Evolutionary conservation across 73 alveolate species (phyloP).

Genomic region (Symbiodinium natans): DNA sequence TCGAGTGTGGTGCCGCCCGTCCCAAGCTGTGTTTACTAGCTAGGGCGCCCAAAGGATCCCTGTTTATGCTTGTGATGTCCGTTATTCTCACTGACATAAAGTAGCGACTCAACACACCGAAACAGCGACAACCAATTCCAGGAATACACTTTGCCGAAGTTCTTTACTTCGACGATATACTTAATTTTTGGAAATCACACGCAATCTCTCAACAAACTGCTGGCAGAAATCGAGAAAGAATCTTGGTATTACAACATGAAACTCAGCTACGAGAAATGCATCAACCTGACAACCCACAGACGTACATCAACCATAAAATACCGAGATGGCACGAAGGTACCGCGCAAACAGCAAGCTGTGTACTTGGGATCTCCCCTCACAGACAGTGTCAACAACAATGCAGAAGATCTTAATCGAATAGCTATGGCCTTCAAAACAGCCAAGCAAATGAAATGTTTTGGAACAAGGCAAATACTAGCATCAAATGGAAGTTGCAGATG

Average conservation of each 20-base stretch:
- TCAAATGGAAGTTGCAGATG: too few species aligned
- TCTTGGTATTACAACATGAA: neutral
- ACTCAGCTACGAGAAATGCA: neutral
- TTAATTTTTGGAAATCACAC: too few species aligned
- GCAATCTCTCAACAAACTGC: neutral
- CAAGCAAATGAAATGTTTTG: too few species aligned
- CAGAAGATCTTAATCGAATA: neutral
- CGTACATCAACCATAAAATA: neutral
- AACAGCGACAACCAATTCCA: neutral
- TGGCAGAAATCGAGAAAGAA: neutral
- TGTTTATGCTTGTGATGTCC: too few species aligned
- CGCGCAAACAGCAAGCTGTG: neutral
- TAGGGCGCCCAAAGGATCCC: too few species aligned
- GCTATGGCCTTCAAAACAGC: neutral
- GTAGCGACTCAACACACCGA: neutral
- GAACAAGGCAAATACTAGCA: too few species aligned
- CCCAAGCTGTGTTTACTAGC: too few species aligned
- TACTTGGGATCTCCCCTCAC: neutral
- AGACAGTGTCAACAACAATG: neutral
- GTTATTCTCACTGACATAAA: too few species aligned
- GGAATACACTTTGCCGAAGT: neutral
- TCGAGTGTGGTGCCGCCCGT: conserved; percentile 76
- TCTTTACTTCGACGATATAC: neutral
- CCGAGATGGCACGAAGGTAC: neutral
- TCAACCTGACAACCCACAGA: neutral